Percentiles rank a stretch among this genome's conserved stretches.
These are phyloP conservation scores for Pseudogymnoascus sp. DNA, from an alignment of 2,329 filamentous ascomycete genomes.

Conservation along the genomic window DNA sequence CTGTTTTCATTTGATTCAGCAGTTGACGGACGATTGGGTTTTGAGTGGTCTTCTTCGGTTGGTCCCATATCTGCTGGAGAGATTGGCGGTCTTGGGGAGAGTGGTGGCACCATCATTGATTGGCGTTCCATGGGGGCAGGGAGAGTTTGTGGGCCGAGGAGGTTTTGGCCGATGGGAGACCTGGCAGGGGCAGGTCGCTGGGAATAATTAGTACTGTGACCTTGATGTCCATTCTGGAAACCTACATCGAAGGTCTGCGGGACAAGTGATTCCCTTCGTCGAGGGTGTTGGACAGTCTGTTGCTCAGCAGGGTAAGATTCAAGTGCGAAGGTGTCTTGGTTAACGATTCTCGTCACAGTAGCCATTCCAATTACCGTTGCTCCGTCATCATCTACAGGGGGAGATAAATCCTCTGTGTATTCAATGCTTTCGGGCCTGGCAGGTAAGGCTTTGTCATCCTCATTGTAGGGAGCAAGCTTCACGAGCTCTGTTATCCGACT, in stretches of 20 bases:
- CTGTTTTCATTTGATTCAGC: conserved; percentile 28
- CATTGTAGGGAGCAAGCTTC: conserved; percentile 48
- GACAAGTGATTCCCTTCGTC: conserved; percentile 30
- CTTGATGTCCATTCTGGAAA: conserved; percentile 17
- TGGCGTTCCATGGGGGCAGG: conserved; percentile 47
- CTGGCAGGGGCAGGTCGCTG: conserved; percentile 17
- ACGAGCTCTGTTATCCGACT: conserved; percentile 82
- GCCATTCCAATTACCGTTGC: conserved; percentile 44
- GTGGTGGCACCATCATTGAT: conserved; percentile 59
- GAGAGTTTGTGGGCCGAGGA: conserved; percentile 26
- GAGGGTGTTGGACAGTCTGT: conserved; percentile 24
- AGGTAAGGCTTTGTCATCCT: conserved; percentile 70
- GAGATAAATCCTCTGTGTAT: conserved; percentile 35
- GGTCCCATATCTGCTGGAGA: conserved; percentile 35
- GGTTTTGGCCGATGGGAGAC: conserved; percentile 18
- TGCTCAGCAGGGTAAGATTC: conserved; percentile 22
- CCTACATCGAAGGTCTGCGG: conserved; percentile 25
- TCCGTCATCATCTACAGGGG: conserved; percentile 37
- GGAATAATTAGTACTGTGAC: conserved; percentile 23
- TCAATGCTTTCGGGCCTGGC: conserved; percentile 58
- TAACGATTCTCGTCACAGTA: conserved; percentile 44
- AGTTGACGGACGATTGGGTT: conserved; percentile 24
- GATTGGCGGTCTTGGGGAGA: conserved; percentile 56
- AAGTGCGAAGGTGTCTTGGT: conserved; percentile 29
- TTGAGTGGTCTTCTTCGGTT: conserved; percentile 5